A percentile compares a stretch with the other conserved stretches of the same genome.
Conservation (phyloP, 2,329 filamentous ascomycete species). For the Fusarium chuoi region DNA sequence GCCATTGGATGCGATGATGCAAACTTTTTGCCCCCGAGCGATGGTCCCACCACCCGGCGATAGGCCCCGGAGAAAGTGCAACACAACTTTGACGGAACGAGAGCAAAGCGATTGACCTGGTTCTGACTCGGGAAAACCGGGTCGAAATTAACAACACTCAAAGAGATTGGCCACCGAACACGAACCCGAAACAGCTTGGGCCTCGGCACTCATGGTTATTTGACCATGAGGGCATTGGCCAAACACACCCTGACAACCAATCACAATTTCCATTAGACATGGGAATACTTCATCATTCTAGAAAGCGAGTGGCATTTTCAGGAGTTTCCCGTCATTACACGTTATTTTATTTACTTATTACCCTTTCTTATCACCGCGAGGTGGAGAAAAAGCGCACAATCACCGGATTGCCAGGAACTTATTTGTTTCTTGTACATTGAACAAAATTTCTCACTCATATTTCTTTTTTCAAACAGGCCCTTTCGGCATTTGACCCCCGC, state of each 20-base stretch:
- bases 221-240: slow-evolving; percentile 14
- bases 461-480: slow-evolving; percentile 10
- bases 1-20: slow-evolving; percentile 42
- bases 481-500: slow-evolving; percentile 28
- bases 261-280: slow-evolving; percentile 36
- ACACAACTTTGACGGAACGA: slow-evolving; percentile 14
- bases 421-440: slow-evolving; percentile 33
- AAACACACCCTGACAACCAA: slow-evolving; percentile 20
- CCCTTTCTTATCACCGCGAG: slow-evolving; percentile 30
- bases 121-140: slow-evolving; percentile 34
- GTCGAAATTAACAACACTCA: slow-evolving; percentile 3
- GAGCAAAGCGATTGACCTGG: slow-evolving; percentile 17
- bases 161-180: slow-evolving; percentile 22
- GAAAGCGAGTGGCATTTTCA: slow-evolving; percentile 41
- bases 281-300: slow-evolving; percentile 36
- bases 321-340: slow-evolving; percentile 37
- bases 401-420: slow-evolving; percentile 29
- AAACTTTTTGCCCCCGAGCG: slow-evolving; percentile 41
- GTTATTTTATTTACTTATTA: slow-evolving; percentile 29
- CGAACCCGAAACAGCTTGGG: slow-evolving; percentile 27
- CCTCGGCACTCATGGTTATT: slow-evolving; percentile 21
- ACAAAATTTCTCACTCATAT: background rate
- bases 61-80: slow-evolving; percentile 15
- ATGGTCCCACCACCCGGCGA: slow-evolving; percentile 37
- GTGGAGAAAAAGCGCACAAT: slow-evolving; percentile 33